Conservation (phyloP, 768 basidiomycete species). For the Mycena alexandri region DNA sequence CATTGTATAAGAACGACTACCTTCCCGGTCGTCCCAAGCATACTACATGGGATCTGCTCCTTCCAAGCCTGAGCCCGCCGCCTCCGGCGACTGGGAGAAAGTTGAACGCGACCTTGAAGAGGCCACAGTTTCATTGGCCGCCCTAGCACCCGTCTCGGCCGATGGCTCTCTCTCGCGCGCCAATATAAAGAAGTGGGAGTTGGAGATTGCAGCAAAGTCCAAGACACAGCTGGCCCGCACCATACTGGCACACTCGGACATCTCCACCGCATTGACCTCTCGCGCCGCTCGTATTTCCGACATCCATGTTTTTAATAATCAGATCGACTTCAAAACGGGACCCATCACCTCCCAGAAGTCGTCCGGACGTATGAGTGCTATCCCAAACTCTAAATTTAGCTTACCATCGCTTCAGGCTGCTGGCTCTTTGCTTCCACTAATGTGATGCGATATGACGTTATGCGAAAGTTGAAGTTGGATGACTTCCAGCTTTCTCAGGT, state of each 20-base stretch:
- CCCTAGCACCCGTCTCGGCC: constrained; percentile 56
- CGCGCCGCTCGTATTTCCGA: constrained; percentile 74
- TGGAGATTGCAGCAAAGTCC: constrained; percentile 61
- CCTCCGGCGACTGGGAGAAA: constrained; percentile 34
- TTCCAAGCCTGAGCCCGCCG: constrained; percentile 20
- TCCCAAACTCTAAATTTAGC: no score
- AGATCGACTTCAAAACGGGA: constrained; percentile 68
- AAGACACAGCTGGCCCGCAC: constrained; percentile 83
- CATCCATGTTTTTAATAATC: constrained; percentile 85
- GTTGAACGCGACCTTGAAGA: constrained; percentile 24
- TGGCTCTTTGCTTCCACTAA: constrained; percentile 97
- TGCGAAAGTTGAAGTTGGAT: constrained; percentile 86
- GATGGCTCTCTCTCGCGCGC: constrained; percentile 72
- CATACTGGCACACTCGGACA: constrained; percentile 77
- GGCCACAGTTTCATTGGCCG: constrained; percentile 46
- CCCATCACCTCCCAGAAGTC: constrained; percentile 68
- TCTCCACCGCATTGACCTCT: constrained; percentile 71
- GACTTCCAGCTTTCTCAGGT: constrained; percentile 95
- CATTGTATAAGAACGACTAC: no score
- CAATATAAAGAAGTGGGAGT: constrained; percentile 79
- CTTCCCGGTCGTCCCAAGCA: no score
- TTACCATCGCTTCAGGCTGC: constrained; percentile 60
- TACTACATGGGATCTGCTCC: constrained; percentile 33
- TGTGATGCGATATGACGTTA: constrained; percentile 84
- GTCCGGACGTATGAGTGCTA: no score